These are phyloP conservation scores for Stevia rebaudiana DNA, from an alignment of 140 eudicot species.

Conservation along the genomic window DNA sequence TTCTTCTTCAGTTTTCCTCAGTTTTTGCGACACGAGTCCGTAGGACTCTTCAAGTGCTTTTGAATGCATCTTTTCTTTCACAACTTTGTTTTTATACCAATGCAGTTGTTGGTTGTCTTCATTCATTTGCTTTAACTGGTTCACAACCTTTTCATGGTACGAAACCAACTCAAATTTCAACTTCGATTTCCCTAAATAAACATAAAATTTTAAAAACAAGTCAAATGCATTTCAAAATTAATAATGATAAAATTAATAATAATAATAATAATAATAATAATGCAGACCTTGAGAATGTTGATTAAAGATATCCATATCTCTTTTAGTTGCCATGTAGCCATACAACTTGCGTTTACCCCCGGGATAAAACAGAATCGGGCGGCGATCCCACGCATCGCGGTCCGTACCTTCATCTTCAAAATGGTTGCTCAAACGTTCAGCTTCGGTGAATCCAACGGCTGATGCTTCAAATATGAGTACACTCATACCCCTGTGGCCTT, in stretches of 20 bases:
- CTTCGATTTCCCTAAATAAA: slow-evolving; percentile 41
- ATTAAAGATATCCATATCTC: slow-evolving; percentile 47
- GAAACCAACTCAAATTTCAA: slow-evolving; percentile 52
- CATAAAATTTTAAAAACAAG: background rate
- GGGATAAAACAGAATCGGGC: slow-evolving; percentile 26
- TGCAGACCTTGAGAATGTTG: slow-evolving; percentile 45
- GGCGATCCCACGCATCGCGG: slow-evolving; percentile 40
- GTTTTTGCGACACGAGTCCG: background rate
- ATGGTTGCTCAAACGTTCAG: slow-evolving; percentile 53
- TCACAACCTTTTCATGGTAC: slow-evolving; percentile 49
- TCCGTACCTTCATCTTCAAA: slow-evolving; percentile 36
- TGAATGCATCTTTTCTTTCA: slow-evolving; percentile 10
- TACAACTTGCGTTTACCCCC: slow-evolving; percentile 52
- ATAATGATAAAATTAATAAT: background rate
- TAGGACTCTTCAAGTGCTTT: slow-evolving; percentile 9
- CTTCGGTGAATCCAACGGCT: slow-evolving; percentile 51
- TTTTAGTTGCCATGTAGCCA: slow-evolving; percentile 49
- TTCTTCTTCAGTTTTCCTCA: slow-evolving; percentile 7
- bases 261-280: background rate
- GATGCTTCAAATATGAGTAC: slow-evolving; percentile 51
- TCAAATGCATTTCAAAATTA: slow-evolving; percentile 1
- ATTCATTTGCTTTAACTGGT: slow-evolving; percentile 28
- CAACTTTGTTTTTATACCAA: slow-evolving; percentile 3
- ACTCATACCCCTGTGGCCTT: slow-evolving; percentile 55
- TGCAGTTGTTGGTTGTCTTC: slow-evolving; percentile 13